phyloP scores from a whole-genome alignment of 768 basidiomycete species.

The Pholiota conissans region DNA sequence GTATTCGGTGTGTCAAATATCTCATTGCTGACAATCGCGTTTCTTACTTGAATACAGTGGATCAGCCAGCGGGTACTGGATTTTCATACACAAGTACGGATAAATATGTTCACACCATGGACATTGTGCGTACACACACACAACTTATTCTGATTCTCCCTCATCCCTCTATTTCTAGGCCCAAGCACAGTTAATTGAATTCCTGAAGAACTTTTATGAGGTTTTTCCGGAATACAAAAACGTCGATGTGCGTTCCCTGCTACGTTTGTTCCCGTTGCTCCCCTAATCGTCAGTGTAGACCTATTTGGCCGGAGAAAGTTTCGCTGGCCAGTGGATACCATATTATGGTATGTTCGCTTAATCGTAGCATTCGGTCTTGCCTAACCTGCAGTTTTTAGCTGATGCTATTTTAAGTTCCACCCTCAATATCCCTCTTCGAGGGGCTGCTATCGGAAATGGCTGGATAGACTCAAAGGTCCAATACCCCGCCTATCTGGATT shows the following conservation, averaged over 20 bases:
- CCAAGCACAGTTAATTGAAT: conserved; percentile 75
- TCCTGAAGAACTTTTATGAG: conserved; percentile 83
- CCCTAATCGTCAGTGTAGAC: conserved; percentile 52
- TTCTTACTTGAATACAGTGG: conserved; percentile 56
- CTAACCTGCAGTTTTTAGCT: conserved; percentile 43
- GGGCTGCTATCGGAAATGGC: conserved; percentile 93
- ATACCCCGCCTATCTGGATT: conserved; percentile 90
- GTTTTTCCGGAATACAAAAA: conserved; percentile 87
- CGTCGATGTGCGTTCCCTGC: conserved; percentile 67
- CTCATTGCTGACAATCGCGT: not conserved
- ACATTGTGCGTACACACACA: conserved; percentile 42
- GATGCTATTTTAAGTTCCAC: conserved; percentile 69
- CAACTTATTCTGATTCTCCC: no score
- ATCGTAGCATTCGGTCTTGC: not conserved
- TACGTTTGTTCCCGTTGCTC: not conserved
- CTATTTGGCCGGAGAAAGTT: conserved; percentile 94
- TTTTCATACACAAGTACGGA: conserved; percentile 89
- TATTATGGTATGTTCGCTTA: conserved; percentile 69
- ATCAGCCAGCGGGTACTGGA: conserved; percentile 97
- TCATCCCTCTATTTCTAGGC: conserved; percentile 46
- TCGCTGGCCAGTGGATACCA: conserved; percentile 97
- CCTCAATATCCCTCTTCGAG: conserved; percentile 64
- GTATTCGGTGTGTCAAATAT: conserved; percentile 71
- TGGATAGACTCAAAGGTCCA: conserved; percentile 93
- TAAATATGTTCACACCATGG: conserved; percentile 76